Evolutionary conservation across 2,329 filamentous ascomycete genomes (phyloP).

Genomic region (Talaromyces rugulosus): DNA sequence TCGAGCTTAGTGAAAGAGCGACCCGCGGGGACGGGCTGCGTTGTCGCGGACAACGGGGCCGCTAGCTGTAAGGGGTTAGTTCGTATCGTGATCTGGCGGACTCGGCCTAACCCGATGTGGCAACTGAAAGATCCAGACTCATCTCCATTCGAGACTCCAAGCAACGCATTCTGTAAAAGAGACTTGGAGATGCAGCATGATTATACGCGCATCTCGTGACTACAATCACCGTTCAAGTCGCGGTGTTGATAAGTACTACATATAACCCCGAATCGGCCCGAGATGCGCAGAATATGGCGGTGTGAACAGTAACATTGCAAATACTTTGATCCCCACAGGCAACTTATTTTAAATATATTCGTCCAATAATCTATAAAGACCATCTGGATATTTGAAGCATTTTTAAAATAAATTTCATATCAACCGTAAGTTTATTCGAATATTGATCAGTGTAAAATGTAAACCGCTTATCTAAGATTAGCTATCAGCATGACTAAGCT

Average conservation of each 20-base stretch:
- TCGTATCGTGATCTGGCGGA: not conserved
- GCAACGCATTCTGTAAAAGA: no score
- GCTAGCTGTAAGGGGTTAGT: not conserved
- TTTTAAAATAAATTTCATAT: not conserved
- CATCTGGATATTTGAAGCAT: no score
- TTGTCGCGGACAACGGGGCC: conserved; percentile 35
- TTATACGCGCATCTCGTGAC: not conserved
- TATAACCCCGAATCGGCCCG: not conserved
- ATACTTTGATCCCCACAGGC: no score
- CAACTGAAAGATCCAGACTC: not conserved
- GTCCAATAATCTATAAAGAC: not conserved
- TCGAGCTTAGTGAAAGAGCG: conserved; percentile 29
- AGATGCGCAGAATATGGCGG: not conserved
- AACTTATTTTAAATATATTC: not conserved
- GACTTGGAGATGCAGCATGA: not conserved
- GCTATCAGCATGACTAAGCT: not conserved
- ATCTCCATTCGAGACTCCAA: no score
- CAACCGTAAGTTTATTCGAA: no score
- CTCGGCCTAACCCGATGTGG: not conserved
- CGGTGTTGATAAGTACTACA: not conserved
- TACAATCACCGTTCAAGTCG: not conserved
- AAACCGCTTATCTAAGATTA: not conserved
- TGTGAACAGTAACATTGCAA: no score
- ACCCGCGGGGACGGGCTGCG: conserved; percentile 26
- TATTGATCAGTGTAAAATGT: no score